A percentile compares a stretch with the other conserved stretches of the same genome.
Conservation (phyloP, 2,329 filamentous ascomycete genomes). For the Rasamsonia emersonii region DNA sequence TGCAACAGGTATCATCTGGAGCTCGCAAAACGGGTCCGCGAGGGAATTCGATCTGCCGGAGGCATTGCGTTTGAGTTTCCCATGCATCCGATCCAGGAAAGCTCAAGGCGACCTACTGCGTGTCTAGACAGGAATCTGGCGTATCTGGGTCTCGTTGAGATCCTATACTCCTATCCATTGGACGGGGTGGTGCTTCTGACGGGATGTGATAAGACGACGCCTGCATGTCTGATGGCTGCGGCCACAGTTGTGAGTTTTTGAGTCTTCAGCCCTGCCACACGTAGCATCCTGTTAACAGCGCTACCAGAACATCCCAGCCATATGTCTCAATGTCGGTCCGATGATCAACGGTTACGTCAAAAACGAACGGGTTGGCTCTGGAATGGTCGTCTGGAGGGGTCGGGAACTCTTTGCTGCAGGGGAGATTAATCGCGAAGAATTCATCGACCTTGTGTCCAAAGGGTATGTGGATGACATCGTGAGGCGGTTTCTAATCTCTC, state of each 20-base stretch:
- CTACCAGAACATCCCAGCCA: slow-evolving; percentile 41
- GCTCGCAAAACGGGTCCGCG: slow-evolving; percentile 42
- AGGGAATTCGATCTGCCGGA: slow-evolving; percentile 42
- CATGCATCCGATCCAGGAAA: slow-evolving; percentile 46
- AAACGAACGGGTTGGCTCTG: slow-evolving; percentile 36
- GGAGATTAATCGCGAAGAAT: slow-evolving; percentile 36
- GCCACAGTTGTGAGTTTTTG: slow-evolving; percentile 35
- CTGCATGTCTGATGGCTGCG: slow-evolving; percentile 44
- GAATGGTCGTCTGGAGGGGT: slow-evolving; percentile 42
- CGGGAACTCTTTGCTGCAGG: slow-evolving; percentile 41
- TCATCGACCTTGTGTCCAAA: slow-evolving; percentile 39
- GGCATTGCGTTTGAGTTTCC: slow-evolving; percentile 46
- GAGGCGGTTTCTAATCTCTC: slow-evolving; percentile 3
- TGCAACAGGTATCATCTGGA: slow-evolving; percentile 45
- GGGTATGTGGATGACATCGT: slow-evolving; percentile 21
- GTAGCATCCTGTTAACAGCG: not conserved
- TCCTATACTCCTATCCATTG: slow-evolving; percentile 41
- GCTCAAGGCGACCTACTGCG: slow-evolving; percentile 38
- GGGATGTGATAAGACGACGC: slow-evolving; percentile 47
- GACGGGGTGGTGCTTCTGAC: slow-evolving; percentile 45
- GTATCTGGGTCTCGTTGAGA: slow-evolving; percentile 41
- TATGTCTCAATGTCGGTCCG: slow-evolving; percentile 45
- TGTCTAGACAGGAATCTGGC: slow-evolving; percentile 43
- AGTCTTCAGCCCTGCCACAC: not conserved
- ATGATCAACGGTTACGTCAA: slow-evolving; percentile 44